Base-by-base conservation (phyloP, 2,329 filamentous ascomycete genomes). In the Escovopsis sp. region DNA sequence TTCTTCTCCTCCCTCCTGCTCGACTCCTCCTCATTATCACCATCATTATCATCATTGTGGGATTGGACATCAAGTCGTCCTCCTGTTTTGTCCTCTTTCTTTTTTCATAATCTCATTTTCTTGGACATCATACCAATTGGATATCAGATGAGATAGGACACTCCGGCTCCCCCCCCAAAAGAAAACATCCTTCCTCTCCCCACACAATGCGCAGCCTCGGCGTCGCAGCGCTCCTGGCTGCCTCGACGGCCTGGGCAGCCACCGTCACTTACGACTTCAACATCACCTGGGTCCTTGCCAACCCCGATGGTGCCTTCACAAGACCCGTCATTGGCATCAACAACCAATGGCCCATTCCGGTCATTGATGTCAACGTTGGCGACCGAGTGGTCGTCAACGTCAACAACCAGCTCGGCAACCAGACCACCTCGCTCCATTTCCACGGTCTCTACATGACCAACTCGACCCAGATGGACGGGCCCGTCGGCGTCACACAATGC, bases 281-380 rank as follows among this genome's bases (percentile, higher is more conserved):
- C 51, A 68, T 85, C 48, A 73, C 70, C 45, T 87, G 83, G 82
- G 75, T 85, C 10, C 72, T 62, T 36, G 74, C 79, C 32, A 81
- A 83, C 51, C 85, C 84, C 0, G 84, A 89, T 62, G 79, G 77
- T 19, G 64, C 69, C 7, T 70, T 70, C 45, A 66, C 73, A 34
- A 71, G 83, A 30, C 70, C 76, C n/a, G 73, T 74, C 4, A 84
- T 89, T 55, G 82, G 81, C 38, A 81, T 91, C 63, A 89, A 91
- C 53, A 75, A 74, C 4, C 59, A 79, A 62, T 86, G 83, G 80
- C 85, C 84, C 2, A 70, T 82, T 41, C 84, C 85, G 1, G 59
- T 62, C 26, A 78, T 86, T 44, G 68, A 73, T 41, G 79, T 73
- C 33, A 70, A 69, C 39, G 63, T 77, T 40, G 80, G 80, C 44